Base-by-base conservation (phyloP, 371 early-diverging fungal genomes). In the Mortierella sp. region DNA sequence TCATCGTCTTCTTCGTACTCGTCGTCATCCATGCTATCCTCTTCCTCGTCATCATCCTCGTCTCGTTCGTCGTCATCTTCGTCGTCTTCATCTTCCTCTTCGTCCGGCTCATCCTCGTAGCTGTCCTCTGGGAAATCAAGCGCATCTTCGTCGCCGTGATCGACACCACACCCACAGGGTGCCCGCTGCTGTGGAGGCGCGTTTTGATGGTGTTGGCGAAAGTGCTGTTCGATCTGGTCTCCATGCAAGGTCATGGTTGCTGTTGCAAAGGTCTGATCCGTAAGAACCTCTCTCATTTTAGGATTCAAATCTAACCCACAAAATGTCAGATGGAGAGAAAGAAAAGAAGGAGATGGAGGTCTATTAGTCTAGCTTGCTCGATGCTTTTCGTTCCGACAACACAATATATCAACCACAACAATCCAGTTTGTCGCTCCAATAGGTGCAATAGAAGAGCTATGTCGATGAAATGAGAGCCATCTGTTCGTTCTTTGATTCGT, bases 51-150 rank as follows among this genome's bases (percentile, higher is more conserved):
- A 11, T 74, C 79, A 2, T 73, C 78, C 4, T 81, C 81, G 4
- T 82, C 77, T 12, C 74, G 78, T 4, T 75, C 81, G n/a, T 76
- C 77, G 2, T 78, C 85, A 1, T 84, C 78, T 4, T 81, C 81
- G 27, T 81, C 78, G 35, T 75, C 83, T 0, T 76, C 79, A 14
- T 81, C 82, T 11, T 84, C 86, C 41, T 84, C 85, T 27, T 86
- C 87, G 54, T 86, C 82, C 32, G 87, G 87, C 48, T 86, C 87
- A 58, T 86, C 87, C 48, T 86, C 87, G 73, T 86, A 86, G 58
- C 87, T 79, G 70, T 86, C 87, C 27, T 86, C 87, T 46, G 87
- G 87, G 46, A 86, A 86, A 18, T 72, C 81, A 11, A 81, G 71
- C 7, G 74, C 41, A 18, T 65, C 75, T 2, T 84, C 78, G 44